Base-by-base conservation (phyloP, 2,329 filamentous ascomycete species). In the Grosmannia serpens region DNA sequence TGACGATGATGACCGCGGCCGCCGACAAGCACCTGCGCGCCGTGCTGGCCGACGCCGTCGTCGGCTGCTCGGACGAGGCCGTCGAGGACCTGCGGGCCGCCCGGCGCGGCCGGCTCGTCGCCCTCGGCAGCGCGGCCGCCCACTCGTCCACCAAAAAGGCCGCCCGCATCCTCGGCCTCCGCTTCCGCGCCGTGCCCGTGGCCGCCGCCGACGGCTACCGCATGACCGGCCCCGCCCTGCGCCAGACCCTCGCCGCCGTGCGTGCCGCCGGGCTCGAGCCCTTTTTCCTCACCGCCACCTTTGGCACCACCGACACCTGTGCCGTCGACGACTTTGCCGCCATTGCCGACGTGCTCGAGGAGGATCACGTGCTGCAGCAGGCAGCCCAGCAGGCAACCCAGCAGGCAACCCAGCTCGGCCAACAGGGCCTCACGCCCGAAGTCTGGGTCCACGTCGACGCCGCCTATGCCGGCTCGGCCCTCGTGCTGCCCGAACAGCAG, bases 401-500 rank as follows among this genome's bases (percentile, higher is more conserved):
- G 11, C 53, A 64, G 26, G 60, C 62, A 51, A 62, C 59, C 56
- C 13, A 44, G 29, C 4, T 3, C 35, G n/a, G 20, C 46, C 44
- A 4, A 27, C 27, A 53, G n/a, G 61, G 62, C 31, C 64, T 58
- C 46, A 53, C 63, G 0, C 64, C 68, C 11, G 77, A 83, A 63
- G 75, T 96, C 57, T 96, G 92, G 91, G 87, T 96, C 24, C 92
- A 97, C 72, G 83, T 96, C 57, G 92, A 97, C 72, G 92, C 89
- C 13, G 92, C 92, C 1, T 96, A 95, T 71, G 92, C 92, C 1
- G 92, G 92, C 2, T 85, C 89, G 0, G 88, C 91, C 1, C 82
- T 97, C 4, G 75, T 96, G 4, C 85, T 88, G 26, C 87, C 90
- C 3, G 89, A 95, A 70, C 87, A 88, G 71, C 87, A 90, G 62